Evolutionary conservation across 2,329 filamentous ascomycete species (phyloP), one percentile per base, ranked within the genome.

Genomic region (Aspergillus vadensis): DNA sequence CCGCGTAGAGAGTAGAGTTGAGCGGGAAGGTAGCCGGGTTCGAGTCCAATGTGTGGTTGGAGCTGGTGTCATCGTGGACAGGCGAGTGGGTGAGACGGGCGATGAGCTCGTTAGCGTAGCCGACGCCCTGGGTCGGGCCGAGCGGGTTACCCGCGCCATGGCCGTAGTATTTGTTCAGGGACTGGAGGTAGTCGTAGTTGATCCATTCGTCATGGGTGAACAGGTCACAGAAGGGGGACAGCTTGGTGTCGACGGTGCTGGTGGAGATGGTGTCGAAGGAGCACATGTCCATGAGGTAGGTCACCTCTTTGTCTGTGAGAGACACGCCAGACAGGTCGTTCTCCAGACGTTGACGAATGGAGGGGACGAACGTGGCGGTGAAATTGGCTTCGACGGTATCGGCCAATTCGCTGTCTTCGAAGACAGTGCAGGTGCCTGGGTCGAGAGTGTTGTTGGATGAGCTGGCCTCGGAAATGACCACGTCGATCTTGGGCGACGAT

Each of bases 201-300:
- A 80, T 78, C 91, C 91, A 97, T 75, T 96, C 92, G 0, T 83
- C 74, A 14, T 81, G 73, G 0, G 85, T 88, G 77, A 97, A 97
- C 25, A 97, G 80, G 14, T 74, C 72, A 76, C 93, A 97, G 77
- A 97, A 96, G 0, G 81, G 79, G 0, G 91, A 92, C 9, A 89
- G 73, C 4, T 71, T 72, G 17, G 76, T 81, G 4, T 79, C 83
- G 2, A 82, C 77, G 0, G 76, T 70, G 5, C 85, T 81, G 5
- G 58, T 47, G 8, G 88, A 86, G n/a, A 96, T 86, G 0, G 91
- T 94, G 67, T 89, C 84, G 77, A 92, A 97, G 0, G 93, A 88
- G 70, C 93, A 97, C 62, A 97, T 81, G 69, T 97, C 92, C 92
- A 97, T 97, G 36, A 97, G 73, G 59, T 83, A 85, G 59, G 92